phyloP scores from a whole-genome alignment of 345 rosid species.

The Dimocarpus longan region DNA sequence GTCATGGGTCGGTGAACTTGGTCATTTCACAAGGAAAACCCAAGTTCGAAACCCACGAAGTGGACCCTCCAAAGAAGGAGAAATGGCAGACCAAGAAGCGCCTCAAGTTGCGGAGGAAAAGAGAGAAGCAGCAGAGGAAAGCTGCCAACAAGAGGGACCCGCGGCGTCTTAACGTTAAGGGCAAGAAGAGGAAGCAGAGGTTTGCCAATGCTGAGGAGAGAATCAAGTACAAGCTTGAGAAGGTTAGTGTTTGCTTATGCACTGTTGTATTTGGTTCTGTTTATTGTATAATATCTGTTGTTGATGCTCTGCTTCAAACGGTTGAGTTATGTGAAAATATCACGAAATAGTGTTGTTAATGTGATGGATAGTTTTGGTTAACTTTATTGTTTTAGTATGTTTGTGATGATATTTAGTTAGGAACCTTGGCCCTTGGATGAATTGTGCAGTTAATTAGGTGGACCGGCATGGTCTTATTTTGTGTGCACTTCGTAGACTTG shows the following conservation, averaged over 20 bases:
- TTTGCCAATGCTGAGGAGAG: conserved; percentile 80
- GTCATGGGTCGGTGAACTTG: conserved; percentile 67
- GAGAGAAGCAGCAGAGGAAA: conserved; percentile 75
- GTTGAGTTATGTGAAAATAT: neutral
- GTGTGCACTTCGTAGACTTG: neutral
- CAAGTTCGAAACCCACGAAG: conserved; percentile 71
- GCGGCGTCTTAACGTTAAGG: conserved; percentile 60
- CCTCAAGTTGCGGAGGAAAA: conserved; percentile 68
- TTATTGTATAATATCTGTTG: neutral
- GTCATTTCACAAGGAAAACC: conserved; percentile 91
- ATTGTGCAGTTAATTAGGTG: neutral
- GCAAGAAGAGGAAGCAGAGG: conserved; percentile 60
- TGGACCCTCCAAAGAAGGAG: conserved; percentile 83
- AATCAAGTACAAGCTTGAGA: conserved; percentile 77
- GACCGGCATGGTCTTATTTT: neutral
- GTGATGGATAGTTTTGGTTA: neutral
- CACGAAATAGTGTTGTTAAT: neutral
- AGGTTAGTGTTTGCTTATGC: conserved; percentile 40
- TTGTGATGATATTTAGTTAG: neutral
- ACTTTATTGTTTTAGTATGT: neutral
- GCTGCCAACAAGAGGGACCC: conserved; percentile 89
- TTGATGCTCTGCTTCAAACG: neutral
- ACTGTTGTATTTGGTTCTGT: neutral
- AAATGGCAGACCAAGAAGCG: conserved; percentile 82
- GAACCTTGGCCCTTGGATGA: neutral